These are phyloP conservation scores for Brachypodium distachyon DNA, from an alignment of 202 grass and related monocot genomes.

Conservation along the genomic window DNA sequence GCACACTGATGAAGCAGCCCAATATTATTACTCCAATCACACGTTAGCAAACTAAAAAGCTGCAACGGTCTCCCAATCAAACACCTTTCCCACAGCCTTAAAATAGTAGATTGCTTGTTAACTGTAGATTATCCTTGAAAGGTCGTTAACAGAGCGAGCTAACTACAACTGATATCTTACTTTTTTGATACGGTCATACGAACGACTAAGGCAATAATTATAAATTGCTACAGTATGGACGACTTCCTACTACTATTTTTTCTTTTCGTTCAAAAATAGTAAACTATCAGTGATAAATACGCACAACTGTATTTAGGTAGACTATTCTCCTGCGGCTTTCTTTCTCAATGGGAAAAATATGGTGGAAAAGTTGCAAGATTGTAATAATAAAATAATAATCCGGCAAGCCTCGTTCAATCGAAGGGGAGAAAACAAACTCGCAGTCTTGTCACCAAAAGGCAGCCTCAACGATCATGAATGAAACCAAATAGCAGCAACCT, in stretches of 20 bases:
- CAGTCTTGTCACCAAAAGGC: not conserved
- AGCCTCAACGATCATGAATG: slow-evolving; percentile 2
- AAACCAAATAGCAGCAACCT: slow-evolving; percentile 7
- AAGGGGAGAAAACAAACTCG: not conserved
- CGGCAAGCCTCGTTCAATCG: not conserved
- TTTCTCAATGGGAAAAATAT: not conserved
- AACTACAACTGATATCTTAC: not conserved
- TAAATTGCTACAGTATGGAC: not conserved
- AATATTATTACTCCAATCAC: not conserved
- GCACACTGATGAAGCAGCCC: not conserved
- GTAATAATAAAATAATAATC: not conserved
- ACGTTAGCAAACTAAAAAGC: not conserved
- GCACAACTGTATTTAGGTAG: not conserved
- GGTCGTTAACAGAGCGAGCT: not conserved
- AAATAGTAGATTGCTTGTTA: not conserved
- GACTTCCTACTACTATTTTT: too few relatives aligned
- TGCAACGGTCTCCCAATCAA: not conserved
- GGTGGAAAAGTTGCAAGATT: not conserved
- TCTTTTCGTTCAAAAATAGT: not conserved
- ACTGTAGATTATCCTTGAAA: not conserved
- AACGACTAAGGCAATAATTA: not conserved
- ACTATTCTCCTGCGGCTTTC: not conserved
- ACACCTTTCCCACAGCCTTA: not conserved
- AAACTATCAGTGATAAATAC: not conserved
- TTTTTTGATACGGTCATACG: not conserved